A percentile compares a stretch with the other conserved stretches of the same genome.
Evolutionary conservation across 139 green algal genomes (phyloP).

Genomic region (Tetraselmis chui): DNA sequence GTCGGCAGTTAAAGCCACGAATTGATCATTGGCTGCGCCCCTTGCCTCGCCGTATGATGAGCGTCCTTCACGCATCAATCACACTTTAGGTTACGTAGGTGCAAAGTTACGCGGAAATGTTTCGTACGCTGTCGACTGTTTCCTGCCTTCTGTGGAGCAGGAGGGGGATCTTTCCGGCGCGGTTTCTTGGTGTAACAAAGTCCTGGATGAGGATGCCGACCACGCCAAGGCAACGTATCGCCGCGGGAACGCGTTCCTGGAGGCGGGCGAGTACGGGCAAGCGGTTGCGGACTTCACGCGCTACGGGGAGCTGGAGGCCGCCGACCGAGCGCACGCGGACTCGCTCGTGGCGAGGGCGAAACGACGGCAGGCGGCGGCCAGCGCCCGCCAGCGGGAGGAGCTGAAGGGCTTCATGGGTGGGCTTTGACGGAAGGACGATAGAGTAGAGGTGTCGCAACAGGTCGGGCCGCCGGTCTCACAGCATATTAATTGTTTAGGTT

Average conservation of each 20-base stretch:
- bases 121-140: too few species aligned
- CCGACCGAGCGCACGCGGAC: neutral
- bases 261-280: neutral
- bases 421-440: too few species aligned
- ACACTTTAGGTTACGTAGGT: too few species aligned
- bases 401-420: neutral
- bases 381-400: neutral
- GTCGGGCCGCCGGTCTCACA: too few species aligned
- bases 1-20: too few species aligned
- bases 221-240: slow-evolving; percentile 13
- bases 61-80: too few species aligned
- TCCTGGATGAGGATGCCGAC: slow-evolving; percentile 5
- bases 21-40: too few species aligned
- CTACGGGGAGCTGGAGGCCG: neutral
- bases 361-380: neutral
- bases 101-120: too few species aligned
- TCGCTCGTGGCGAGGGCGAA: neutral
- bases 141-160: too few species aligned
- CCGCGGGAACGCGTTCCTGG: slow-evolving; percentile 1
- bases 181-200: neutral
- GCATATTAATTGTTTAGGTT: too few species aligned
- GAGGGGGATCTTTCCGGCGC: neutral
- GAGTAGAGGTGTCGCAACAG: too few species aligned
- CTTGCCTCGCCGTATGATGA: too few species aligned
- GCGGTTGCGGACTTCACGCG: neutral